Percentiles rank a stretch among this genome's conserved stretches.
Evolutionary conservation across 371 early-diverging fungal species (phyloP).

Genomic region (Circinella minor): DNA sequence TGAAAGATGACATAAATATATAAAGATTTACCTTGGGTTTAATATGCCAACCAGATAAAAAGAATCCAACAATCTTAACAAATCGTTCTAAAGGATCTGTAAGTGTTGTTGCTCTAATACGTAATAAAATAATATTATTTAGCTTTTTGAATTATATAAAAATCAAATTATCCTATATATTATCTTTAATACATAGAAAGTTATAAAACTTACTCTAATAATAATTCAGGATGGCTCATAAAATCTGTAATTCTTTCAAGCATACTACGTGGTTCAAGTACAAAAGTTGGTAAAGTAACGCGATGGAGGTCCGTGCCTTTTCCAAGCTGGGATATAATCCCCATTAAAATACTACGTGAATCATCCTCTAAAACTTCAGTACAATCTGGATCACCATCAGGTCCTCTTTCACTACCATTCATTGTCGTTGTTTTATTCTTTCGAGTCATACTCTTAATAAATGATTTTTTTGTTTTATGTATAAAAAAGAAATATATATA

Average conservation of each 20-base stretch:
- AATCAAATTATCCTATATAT: background rate
- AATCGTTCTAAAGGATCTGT: conserved; percentile 85
- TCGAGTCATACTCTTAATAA: conserved; percentile 12
- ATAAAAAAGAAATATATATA: background rate
- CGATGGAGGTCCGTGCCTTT: conserved; percentile 89
- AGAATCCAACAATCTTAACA: conserved; percentile 87
- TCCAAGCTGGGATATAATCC: conserved; percentile 85
- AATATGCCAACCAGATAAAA: conserved; percentile 96
- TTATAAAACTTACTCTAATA: conserved; percentile 76
- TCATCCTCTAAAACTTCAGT: conserved; percentile 89
- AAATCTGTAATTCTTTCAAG: conserved; percentile 96
- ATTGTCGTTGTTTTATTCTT: conserved; percentile 6
- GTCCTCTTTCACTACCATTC: background rate
- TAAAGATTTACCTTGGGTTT: conserved; percentile 83
- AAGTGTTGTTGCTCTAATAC: conserved; percentile 63
- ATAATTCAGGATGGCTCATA: conserved; percentile 90
- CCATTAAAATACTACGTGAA: conserved; percentile 83
- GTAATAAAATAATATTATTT: background rate
- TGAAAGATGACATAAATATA: too few species aligned
- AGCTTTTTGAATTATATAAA: background rate
- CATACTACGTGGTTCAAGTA: conserved; percentile 95
- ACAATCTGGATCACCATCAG: conserved; percentile 45
- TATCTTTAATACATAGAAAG: background rate
- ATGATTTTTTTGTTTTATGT: background rate
- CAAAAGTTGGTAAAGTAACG: conserved; percentile 96